phyloP scores from a whole-genome alignment of 2,329 filamentous ascomycete species.

The Fusarium pseudocircinatum region DNA sequence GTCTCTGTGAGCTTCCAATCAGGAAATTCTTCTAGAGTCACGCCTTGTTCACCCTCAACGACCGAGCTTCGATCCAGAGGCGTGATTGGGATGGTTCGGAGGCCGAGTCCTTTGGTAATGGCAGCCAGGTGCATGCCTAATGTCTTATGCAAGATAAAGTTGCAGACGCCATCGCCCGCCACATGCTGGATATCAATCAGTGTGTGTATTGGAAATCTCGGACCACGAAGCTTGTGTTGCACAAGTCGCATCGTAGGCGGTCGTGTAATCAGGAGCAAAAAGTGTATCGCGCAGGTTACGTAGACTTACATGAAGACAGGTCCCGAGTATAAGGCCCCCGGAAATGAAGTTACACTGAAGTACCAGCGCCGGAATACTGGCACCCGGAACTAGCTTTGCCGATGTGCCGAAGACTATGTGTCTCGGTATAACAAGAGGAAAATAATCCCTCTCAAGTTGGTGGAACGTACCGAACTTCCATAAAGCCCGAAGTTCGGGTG shows the following conservation, averaged over 20 bases:
- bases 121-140: slow-evolving; percentile 7
- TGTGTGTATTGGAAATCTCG: fast-evolving
- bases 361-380: not conserved
- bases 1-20: slow-evolving; percentile 11
- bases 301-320: slow-evolving; percentile 3
- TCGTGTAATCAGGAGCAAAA: not conserved
- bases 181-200: not conserved
- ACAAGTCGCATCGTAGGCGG: not conserved
- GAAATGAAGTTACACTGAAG: slow-evolving; percentile 11
- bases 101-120: not conserved
- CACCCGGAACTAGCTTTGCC: not conserved
- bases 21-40: not conserved
- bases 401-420: slow-evolving; percentile 10
- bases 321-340: slow-evolving; percentile 7
- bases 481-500: not conserved
- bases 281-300: fast-evolving
- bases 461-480: slow-evolving; percentile 4
- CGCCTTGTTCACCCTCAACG: not conserved
- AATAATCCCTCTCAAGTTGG: not conserved
- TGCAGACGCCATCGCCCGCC: slow-evolving; percentile 9
- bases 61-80: not conserved
- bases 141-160: slow-evolving; percentile 7
- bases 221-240: not conserved
- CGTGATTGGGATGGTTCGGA: not conserved
- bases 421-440: slow-evolving; percentile 1